phyloP scores from a whole-genome alignment of 352 stramenopile genomes.

The Lagenidium giganteum region DNA sequence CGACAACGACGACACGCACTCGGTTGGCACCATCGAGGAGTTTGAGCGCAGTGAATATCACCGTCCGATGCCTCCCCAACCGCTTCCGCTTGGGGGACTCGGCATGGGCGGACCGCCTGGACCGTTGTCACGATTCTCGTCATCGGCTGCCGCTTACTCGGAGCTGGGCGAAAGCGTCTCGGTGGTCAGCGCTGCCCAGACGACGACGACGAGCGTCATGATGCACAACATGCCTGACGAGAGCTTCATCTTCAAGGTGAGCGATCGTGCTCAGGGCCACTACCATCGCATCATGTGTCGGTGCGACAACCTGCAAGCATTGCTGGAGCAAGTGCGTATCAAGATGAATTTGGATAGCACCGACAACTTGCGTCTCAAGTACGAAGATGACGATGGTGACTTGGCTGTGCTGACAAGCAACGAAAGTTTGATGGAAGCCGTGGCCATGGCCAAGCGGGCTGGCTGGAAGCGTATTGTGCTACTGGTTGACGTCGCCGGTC shows the following conservation, averaged over 20 bases:
- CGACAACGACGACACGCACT: slow-evolving; percentile 71
- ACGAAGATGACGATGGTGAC: slow-evolving; percentile 87
- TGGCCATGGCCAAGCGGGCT: slow-evolving; percentile 79
- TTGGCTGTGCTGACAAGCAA: slow-evolving; percentile 79
- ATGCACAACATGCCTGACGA: slow-evolving; percentile 66
- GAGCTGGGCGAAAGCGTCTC: slow-evolving; percentile 85
- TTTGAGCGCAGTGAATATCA: slow-evolving; percentile 84
- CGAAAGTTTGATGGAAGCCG: slow-evolving; percentile 80
- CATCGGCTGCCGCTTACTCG: slow-evolving; percentile 60
- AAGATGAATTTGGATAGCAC: slow-evolving; percentile 65
- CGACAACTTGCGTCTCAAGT: slow-evolving; percentile 77
- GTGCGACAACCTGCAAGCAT: slow-evolving; percentile 57
- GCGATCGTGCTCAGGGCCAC: slow-evolving; percentile 67
- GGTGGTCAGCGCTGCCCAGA: slow-evolving; percentile 78
- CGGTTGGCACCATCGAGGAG: slow-evolving; percentile 86
- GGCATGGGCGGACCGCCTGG: slow-evolving; percentile 13
- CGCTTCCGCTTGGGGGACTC: too few species aligned
- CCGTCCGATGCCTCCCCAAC: too few species aligned
- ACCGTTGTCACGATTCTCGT: slow-evolving; percentile 30
- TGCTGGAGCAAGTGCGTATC: slow-evolving; percentile 78
- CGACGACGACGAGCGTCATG: slow-evolving; percentile 66
- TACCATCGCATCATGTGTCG: slow-evolving; percentile 83
- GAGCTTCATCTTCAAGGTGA: slow-evolving; percentile 87
- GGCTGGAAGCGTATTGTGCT: slow-evolving; percentile 84
- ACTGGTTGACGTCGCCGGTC: slow-evolving; percentile 73